Evolutionary conservation across 257 asterid genomes (phyloP).

Genomic region (Solanum sejunctum): DNA sequence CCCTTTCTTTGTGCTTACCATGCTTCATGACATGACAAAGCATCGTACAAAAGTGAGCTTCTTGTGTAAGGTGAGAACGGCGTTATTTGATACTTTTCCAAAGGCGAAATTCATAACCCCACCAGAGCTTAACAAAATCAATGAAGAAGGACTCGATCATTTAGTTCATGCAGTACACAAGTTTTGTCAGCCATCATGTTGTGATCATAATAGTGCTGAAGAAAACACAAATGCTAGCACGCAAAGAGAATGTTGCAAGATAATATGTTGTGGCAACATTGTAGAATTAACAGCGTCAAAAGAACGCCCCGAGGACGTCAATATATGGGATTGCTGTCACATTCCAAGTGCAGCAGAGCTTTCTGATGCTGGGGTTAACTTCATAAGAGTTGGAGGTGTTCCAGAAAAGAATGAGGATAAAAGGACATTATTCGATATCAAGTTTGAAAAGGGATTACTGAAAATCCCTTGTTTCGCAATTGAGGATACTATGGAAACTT

Average conservation of each 20-base stretch:
- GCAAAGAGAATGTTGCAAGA: background rate
- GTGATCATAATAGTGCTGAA: no score
- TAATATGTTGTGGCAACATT: background rate
- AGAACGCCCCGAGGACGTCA: background rate
- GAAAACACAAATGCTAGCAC: background rate
- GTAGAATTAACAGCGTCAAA: background rate
- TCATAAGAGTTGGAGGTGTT: background rate
- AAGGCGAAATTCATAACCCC: background rate
- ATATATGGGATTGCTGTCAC: background rate
- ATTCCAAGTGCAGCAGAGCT: conserved; percentile 4
- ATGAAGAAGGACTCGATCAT: background rate
- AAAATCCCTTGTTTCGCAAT: conserved; percentile 1
- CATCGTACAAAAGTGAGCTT: background rate
- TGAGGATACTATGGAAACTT: conserved; percentile 1
- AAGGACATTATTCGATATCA: background rate
- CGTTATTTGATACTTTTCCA: background rate
- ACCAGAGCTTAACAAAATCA: background rate
- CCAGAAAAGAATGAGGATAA: background rate
- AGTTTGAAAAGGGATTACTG: background rate
- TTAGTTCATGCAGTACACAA: conserved; percentile 2
- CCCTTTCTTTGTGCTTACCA: no score
- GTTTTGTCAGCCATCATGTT: background rate
- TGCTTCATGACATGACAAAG: no score
- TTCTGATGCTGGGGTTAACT: conserved; percentile 2
- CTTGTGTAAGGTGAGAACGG: background rate